Percentiles rank a stretch among this genome's conserved stretches.
phyloP scores from a whole-genome alignment of 2,329 filamentous ascomycete genomes.

The Neonectria sp. region DNA sequence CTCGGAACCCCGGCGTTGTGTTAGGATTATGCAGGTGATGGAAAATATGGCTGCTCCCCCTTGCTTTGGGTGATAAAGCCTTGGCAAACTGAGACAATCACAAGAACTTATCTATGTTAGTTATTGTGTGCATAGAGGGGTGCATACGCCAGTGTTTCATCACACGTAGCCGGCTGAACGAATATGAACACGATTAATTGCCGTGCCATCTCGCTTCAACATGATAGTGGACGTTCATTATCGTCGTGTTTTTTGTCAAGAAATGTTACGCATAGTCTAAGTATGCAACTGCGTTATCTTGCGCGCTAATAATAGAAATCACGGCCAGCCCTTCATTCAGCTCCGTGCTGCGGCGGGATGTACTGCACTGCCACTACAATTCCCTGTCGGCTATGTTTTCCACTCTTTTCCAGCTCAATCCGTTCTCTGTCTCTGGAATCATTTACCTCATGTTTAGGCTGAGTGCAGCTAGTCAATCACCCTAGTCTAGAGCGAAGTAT shows the following conservation, averaged over 20 bases:
- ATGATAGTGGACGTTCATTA: not conserved
- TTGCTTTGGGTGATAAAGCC: not conserved
- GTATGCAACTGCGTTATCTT: not conserved
- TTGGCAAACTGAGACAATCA: not conserved
- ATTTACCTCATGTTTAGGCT: no score
- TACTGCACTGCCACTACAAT: no score
- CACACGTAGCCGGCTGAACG: not conserved
- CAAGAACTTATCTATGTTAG: not conserved
- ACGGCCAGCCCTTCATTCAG: not conserved
- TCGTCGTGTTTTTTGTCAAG: not conserved
- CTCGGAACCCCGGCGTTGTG: not conserved
- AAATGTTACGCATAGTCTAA: not conserved
- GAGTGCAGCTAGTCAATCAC: no score
- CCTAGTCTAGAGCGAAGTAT: no score
- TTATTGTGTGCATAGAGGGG: not conserved
- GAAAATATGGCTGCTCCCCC: not conserved
- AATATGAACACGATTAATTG: not conserved
- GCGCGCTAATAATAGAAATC: not conserved
- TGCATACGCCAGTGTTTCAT: not conserved
- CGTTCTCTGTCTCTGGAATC: no score
- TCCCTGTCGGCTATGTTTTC: no score
- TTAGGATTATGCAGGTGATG: not conserved
- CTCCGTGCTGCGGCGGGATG: not conserved
- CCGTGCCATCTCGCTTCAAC: not conserved
- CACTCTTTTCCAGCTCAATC: no score